phyloP scores from a whole-genome alignment of 495 filamentous ascomycete species.

The Extremus antarcticus region DNA sequence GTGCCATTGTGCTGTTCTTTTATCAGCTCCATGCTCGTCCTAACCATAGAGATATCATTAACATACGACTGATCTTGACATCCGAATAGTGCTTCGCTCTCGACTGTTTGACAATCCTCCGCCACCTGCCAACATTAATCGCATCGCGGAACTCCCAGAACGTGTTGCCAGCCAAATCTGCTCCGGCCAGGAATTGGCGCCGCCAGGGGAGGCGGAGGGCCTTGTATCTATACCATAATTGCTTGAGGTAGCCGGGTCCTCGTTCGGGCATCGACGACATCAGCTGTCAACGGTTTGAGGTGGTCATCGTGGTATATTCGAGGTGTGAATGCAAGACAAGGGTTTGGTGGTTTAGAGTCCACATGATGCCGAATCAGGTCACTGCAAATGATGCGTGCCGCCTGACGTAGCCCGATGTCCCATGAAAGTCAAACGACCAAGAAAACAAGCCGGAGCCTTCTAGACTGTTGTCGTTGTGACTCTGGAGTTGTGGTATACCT shows the following conservation, averaged over 20 bases:
- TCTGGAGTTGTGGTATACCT: not conserved
- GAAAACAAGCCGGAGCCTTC: not conserved
- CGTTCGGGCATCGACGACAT: not conserved
- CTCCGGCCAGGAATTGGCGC: constrained; percentile 48
- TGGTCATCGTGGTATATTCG: no score
- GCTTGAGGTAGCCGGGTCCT: constrained; percentile 4
- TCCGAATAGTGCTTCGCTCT: constrained; percentile 52
- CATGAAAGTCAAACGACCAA: no score
- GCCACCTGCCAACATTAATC: constrained; percentile 38
- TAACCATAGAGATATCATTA: not conserved
- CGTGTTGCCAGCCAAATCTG: constrained; percentile 80
- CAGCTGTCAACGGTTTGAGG: not conserved
- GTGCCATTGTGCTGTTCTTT: constrained; percentile 65
- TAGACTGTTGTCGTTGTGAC: not conserved
- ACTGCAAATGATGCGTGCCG: not conserved
- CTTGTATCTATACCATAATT: constrained; percentile 77
- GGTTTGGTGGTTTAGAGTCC: no score
- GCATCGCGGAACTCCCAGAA: constrained; percentile 84
- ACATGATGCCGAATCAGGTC: not conserved
- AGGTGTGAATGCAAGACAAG: no score
- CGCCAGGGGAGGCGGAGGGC: constrained; percentile 76
- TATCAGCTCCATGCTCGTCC: no score
- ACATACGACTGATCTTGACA: constrained; percentile 48
- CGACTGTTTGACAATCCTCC: constrained; percentile 57
- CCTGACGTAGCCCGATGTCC: not conserved